Base-by-base conservation (phyloP, 1,284 basidiomycete species). In the Inonotus obliquus region DNA sequence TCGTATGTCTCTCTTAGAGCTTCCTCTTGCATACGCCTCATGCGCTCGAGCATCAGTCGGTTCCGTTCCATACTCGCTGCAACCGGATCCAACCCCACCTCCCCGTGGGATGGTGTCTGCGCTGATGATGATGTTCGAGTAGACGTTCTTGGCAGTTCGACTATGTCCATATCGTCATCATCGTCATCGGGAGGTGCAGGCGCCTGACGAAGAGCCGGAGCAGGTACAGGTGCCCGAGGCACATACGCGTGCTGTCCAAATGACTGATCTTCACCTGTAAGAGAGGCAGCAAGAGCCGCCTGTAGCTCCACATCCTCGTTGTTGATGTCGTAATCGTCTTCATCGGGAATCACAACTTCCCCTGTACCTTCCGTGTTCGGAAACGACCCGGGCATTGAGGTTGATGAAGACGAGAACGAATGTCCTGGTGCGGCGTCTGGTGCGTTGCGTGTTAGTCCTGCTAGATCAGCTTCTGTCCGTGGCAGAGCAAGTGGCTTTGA, bases 241-340 rank as follows among this genome's bases (percentile, higher is more conserved):
- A 56, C 27, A 29, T 61, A 41, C 5, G 49, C 35, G 19, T 60
- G 53, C 14, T 57, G 48, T 14, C 47, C 45, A 37, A 48, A 47
- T 6, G 19, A 29, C 35, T 52, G 32, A 17, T 63, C 63, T 41
- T 62, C n/a, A 44, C 72, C 71, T 69, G 75, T 75, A 19, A 92
- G 70, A 1, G 88, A 91, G 0, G 93, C 94, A 68, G 91, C 90
- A 54, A 96, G 74, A 1, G 91, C 94, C 5, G 86, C 87, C 70
- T 96, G 92, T 0, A 96, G 81, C 63, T 94, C 91, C 67, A 86
- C 82, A 72, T 96, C 94, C 72, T 95, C 94, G 66, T 92, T 87
- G 65, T 91, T 92, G 39, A 92, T 72, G 2, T 77, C 79, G 60
- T 76, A 72, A 23, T 72, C 62, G 21, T 70, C 69, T 11, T 59